phyloP scores from a whole-genome alignment of 768 basidiomycete genomes.

The Pleurotus tuber-regium region DNA sequence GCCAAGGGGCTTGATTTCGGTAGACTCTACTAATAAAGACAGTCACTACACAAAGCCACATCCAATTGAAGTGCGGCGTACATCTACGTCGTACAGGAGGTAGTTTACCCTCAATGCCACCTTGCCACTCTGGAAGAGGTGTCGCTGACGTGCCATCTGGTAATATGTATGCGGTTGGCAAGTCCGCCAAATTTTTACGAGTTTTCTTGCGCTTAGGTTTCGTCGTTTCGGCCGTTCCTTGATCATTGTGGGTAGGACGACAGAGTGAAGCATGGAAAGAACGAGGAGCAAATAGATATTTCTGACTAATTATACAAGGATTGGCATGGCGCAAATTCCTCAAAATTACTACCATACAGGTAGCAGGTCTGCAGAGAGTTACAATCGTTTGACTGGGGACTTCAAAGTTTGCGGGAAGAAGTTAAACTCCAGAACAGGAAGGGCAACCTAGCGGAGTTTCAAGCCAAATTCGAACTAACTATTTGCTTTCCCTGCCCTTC shows the following conservation, averaged over 20 bases:
- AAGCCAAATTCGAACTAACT: conserved; percentile 30
- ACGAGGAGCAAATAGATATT: not conserved
- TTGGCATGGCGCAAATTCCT: conserved; percentile 4
- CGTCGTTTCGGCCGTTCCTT: not conserved
- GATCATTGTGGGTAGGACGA: not conserved
- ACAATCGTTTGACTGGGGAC: not conserved
- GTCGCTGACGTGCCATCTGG: conserved; percentile 41
- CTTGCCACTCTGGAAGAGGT: conserved; percentile 42
- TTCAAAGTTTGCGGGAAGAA: conserved; percentile 15
- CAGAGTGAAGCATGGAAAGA: conserved; percentile 1
- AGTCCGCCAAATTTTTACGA: conserved; percentile 54
- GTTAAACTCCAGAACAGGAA: conserved; percentile 27
- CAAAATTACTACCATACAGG: conserved; percentile 9
- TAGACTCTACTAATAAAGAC: not conserved
- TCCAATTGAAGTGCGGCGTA: conserved; percentile 5
- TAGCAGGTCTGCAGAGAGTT: not conserved
- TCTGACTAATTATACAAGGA: conserved; percentile 6
- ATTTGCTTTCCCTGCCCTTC: conserved; percentile 29
- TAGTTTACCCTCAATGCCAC: conserved; percentile 21
- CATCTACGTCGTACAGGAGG: not conserved
- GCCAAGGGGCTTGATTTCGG: not conserved
- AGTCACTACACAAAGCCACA: not conserved
- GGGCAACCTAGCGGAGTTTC: conserved; percentile 35
- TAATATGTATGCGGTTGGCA: conserved; percentile 47
- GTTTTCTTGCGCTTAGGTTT: conserved; percentile 23